Conservation (phyloP, 257 asterid species). For the Penstemon eatonii region DNA sequence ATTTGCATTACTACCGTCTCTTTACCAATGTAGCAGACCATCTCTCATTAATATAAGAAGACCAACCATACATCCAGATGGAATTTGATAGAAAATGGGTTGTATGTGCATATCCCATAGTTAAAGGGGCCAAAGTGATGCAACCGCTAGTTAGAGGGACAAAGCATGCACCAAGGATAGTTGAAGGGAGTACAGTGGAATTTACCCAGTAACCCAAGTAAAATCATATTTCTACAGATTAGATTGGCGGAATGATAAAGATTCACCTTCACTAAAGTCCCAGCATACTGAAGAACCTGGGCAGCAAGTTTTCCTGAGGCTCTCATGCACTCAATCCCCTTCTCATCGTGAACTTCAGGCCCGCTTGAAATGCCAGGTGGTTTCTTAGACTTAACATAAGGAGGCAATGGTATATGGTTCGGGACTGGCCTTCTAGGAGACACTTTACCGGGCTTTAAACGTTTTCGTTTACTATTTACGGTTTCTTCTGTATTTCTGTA, state of each 20-base stretch:
- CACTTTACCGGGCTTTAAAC: constrained; percentile 77
- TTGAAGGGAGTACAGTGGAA: too few species aligned
- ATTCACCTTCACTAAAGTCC: constrained; percentile 87
- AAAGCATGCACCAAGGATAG: too few species aligned
- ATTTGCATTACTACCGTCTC: too few species aligned
- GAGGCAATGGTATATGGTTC: constrained; percentile 68
- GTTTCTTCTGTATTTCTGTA: constrained; percentile 58
- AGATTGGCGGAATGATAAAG: constrained; percentile 13
- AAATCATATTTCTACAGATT: neutral
- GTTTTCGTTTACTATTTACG: constrained; percentile 47
- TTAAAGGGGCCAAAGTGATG: too few species aligned
- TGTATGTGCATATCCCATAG: too few species aligned
- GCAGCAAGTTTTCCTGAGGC: constrained; percentile 98
- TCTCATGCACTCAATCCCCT: constrained; percentile 88
- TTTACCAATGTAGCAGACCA: too few species aligned
- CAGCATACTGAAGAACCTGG: constrained; percentile 90
- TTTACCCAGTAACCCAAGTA: too few species aligned
- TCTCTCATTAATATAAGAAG: too few species aligned
- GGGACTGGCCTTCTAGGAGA: constrained; percentile 86
- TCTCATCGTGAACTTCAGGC: constrained; percentile 76
- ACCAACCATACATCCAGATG: too few species aligned
- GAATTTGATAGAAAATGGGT: too few species aligned
- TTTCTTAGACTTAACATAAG: constrained; percentile 73
- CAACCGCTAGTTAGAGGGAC: too few species aligned
- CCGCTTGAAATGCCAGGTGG: constrained; percentile 75